Percentiles rank a stretch among this genome's conserved stretches.
Conservation (phyloP, 2,329 filamentous ascomycete genomes). For the Fusarium luffae region DNA sequence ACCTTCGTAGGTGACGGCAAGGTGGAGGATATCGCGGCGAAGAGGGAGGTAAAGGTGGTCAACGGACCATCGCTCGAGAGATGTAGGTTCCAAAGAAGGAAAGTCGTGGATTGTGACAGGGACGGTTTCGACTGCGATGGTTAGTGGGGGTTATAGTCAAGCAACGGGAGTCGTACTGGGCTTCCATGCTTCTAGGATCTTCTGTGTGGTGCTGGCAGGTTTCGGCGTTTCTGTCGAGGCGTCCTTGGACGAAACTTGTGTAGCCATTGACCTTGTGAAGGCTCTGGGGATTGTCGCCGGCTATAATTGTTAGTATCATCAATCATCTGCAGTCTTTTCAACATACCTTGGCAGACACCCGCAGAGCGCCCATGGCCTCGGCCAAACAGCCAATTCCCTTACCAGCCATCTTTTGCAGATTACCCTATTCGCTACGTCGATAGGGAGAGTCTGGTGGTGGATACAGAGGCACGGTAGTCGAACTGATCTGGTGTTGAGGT, state of each 20-base stretch:
- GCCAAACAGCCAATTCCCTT: slow-evolving; percentile 62
- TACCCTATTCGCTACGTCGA: neutral
- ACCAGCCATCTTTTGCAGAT: slow-evolving; percentile 53
- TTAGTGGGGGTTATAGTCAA: slow-evolving; percentile 5
- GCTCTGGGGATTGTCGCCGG: slow-evolving; percentile 51
- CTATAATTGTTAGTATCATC: slow-evolving; percentile 42
- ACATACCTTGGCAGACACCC: slow-evolving; percentile 56
- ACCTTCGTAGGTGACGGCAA: slow-evolving; percentile 91
- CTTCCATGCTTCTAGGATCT: slow-evolving; percentile 56
- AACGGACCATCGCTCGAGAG: slow-evolving; percentile 80
- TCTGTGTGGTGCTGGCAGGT: slow-evolving; percentile 39
- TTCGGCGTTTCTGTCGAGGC: slow-evolving; percentile 49
- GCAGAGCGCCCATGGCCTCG: slow-evolving; percentile 64
- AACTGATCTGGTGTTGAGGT: slow-evolving; percentile 22
- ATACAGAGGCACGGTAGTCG: neutral
- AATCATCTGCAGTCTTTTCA: slow-evolving; percentile 28
- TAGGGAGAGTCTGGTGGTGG: slow-evolving; percentile 19
- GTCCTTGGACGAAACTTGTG: slow-evolving; percentile 56
- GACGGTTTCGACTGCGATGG: slow-evolving; percentile 67
- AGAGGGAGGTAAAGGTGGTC: slow-evolving; percentile 89
- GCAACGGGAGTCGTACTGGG: slow-evolving; percentile 53
- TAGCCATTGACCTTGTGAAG: slow-evolving; percentile 68
- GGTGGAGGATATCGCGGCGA: slow-evolving; percentile 90
- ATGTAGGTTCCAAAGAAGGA: slow-evolving; percentile 84
- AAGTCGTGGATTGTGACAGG: slow-evolving; percentile 90